Base-by-base conservation (phyloP, 2,329 filamentous ascomycete genomes). In the Tothia fuscella region DNA sequence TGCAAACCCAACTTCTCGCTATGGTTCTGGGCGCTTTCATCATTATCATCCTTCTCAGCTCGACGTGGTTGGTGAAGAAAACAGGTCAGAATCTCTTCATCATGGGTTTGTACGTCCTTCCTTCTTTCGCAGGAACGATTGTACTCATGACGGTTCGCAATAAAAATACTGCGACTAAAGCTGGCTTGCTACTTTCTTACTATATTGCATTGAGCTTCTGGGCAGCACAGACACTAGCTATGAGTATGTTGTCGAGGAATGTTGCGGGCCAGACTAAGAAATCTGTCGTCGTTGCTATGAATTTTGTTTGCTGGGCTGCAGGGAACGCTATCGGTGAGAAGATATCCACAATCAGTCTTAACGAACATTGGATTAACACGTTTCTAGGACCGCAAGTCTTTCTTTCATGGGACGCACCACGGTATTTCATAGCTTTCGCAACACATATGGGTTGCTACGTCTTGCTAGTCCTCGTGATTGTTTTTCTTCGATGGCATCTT, bases 171-270 rank as follows among this genome's bases (percentile, higher is more conserved):
- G 58, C 70, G 6, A 76, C 74, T 28, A 71, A 80, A 57, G 68
- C 78, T 21, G 81, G 81, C 5, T 67, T 87, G 1, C 62, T 86
- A 12, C 73, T 86, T 52, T 73, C 70, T 52, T 87, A 86, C 66
- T 87, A 86, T 61, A 79, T 86, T 47, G 79, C 76, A 0, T 68
- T 85, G 14, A 83, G 78, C 4, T 87, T 87, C 70, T 86, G 80
- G 80, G 78, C 80, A 0, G 80, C 79, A 0, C 74, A 81, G 51
- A 80, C 76, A 2, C 63, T 84, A 10, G 66, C 71, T 6, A 68
- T 85, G 50, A 78, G 76, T 12, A 70, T 85, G 65, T 68, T 83
- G 43, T 75, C 74, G 1, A 70, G 79, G 13, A 85, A 85, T 52
- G 65, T 83, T 7, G 81, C 76, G 20, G 81, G 81, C 0, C 78